Base-by-base conservation (phyloP, 306 rosid species). In the Purshia tridentata region DNA sequence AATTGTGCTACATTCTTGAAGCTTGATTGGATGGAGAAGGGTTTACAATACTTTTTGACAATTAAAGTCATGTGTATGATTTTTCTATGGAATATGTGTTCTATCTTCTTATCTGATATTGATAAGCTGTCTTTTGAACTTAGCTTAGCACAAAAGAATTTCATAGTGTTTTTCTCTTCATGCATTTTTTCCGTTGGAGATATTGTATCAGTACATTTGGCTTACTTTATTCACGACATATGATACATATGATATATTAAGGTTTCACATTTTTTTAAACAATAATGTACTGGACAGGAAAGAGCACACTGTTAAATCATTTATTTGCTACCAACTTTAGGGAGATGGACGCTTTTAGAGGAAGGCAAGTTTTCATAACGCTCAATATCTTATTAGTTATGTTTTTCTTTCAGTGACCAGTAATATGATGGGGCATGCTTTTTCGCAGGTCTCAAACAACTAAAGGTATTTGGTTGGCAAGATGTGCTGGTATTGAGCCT, bases 261-360 rank as follows among this genome's bases (percentile, higher is more conserved):
- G 35, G 65, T 45, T 71, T 79, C 64, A 22, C 72, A 45, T 58
- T 56, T 18, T 39, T 63, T 59, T 80, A 55, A 1, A 4, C 6
- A 18, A 20, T 45, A 45, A 57, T 78, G 71, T 74, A 75, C 41
- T 75, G 79, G 53, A 72, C 92, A 95, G 99, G 99, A 60, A 95
- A 95, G 88, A 95, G 99, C 78, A 95, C 99, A 0, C 83, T 95
- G 45, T 76, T 95, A 78, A 95, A 95, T 73, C 19, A 91, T 72
- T 83, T 95, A 82, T 95, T 95, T 58, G 13, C 75, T 14, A 95
- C 99, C 80, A 90, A 87, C 79, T 95, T 95, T 73, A 86, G 85
- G 79, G 99, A 95, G 97, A 95, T 95, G 99, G 97, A 95, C 78
- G 97, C 99, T 79, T 95, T 90, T 67, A 88, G 78, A 78, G 99